Percentiles rank a stretch among this genome's conserved stretches.
Conservation (phyloP, 129 eudicot species). For the Escallonia rubra region DNA sequence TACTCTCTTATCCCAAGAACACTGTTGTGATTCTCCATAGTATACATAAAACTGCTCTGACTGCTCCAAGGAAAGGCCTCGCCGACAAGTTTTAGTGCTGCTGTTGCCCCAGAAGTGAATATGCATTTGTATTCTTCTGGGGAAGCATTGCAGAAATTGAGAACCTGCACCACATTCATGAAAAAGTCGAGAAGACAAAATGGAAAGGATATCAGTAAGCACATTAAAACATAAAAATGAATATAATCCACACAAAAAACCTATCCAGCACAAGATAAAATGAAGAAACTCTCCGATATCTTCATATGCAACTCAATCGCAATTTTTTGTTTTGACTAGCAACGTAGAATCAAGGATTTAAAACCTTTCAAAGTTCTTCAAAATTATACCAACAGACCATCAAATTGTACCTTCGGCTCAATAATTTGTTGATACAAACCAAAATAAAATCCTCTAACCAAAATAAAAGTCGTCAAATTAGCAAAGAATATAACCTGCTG, state of each 20-base stretch:
- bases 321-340: too few species aligned
- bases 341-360: too few species aligned
- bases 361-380: too few species aligned
- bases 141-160: conserved; percentile 73
- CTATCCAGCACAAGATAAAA: too few species aligned
- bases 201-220: not conserved
- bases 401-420: too few species aligned
- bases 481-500: conserved; percentile 40
- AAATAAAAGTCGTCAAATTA: not conserved
- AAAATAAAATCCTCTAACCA: not conserved
- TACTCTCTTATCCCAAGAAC: conserved; percentile 98
- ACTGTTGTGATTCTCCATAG: conserved; percentile 95
- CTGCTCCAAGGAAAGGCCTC: conserved; percentile 95
- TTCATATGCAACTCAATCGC: too few species aligned
- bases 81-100: conserved; percentile 90
- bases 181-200: not conserved
- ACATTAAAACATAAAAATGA: not conserved
- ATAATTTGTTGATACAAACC: too few species aligned
- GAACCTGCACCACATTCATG: conserved; percentile 42
- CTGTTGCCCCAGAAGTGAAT: conserved; percentile 96
- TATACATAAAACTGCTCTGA: conserved; percentile 74
- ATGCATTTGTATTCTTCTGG: conserved; percentile 84
- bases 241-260: not conserved
- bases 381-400: too few species aligned
- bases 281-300: too few species aligned